Evolutionary conservation across 2,329 filamentous ascomycete genomes (phyloP), one percentile per base, ranked within the genome.

Genomic region (Acarospora socialis): DNA sequence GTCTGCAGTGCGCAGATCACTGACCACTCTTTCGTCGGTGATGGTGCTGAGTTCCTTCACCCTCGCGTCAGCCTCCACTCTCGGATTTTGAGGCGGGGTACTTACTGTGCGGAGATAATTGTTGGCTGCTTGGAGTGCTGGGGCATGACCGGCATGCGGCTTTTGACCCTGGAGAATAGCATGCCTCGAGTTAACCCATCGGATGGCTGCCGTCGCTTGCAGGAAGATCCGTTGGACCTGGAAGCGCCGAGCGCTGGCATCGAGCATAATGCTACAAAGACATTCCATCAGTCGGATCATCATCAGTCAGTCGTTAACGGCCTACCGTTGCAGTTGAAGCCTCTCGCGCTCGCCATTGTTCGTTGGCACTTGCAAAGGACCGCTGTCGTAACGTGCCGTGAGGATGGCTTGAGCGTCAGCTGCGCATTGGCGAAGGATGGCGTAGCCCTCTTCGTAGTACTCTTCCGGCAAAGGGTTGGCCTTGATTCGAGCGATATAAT

Each of bases 151-250:
- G 7, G 59, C 52, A 28, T 59, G 55, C 6, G 66, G 57, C 37
- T 55, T 57, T 36, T 65, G 60, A 8, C 65, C 66, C 32, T 63
- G 57, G 18, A 74, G 48, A 12, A 70, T 51, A 33, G 60, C 57
- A 19, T 59, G 52, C 17, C 72, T 60, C 21, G 62, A 53, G 38
- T 69, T 66, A 40, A 67, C 58, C 72, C 72, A 77, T 44, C 70
- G 58, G 37, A 66, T 55, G 4, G 65, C 70, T 13, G 70, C 68
- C 3, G 67, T 63, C 9, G 67, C 67, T 39, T 63, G 63, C 4
- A 76, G 58, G 43, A 73, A 75, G 32, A 70, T 63, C 41, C 66
- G 66, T 47, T 77, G 70, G 28, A 69, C 71, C 46, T 66, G 65
- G 51, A 76, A 73, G 3, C 72, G 65, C 28, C 72, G 63, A 21